Evolutionary conservation across 1,284 basidiomycete genomes (phyloP).

Genomic region (Pseudozyma tsukubaensis): DNA sequence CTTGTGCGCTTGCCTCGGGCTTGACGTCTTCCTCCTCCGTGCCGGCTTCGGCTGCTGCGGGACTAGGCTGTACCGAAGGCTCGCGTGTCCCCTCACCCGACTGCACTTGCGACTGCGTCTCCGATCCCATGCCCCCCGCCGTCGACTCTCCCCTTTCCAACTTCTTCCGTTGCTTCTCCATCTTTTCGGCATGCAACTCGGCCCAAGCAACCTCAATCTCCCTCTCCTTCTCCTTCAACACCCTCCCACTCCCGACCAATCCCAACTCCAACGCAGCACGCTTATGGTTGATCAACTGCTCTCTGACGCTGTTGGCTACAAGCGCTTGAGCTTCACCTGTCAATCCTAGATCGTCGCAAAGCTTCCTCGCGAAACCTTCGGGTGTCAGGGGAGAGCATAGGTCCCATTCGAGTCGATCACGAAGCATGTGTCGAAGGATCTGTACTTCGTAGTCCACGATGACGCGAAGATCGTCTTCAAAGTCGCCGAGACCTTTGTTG

Average conservation of each 20-base stretch:
- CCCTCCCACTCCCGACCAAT: conserved; percentile 74
- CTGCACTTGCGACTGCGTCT: conserved; percentile 11
- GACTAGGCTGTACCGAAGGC: conserved; percentile 28
- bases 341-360: conserved; percentile 88
- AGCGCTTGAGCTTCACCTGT: conserved; percentile 87
- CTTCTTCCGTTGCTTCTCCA: conserved; percentile 37
- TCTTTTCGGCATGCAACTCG: conserved; percentile 70
- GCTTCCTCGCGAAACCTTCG: conserved; percentile 81
- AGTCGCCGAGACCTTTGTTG: conserved; percentile 43
- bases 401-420: conserved; percentile 98
- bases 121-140: background rate
- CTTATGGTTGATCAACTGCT: conserved; percentile 91
- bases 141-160: conserved; percentile 20
- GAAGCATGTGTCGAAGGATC: conserved; percentile 87
- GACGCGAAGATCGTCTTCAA: conserved; percentile 64
- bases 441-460: conserved; percentile 85
- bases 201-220: conserved; percentile 49
- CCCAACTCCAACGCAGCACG: conserved; percentile 93
- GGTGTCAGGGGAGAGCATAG: conserved; percentile 90
- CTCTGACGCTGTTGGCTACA: conserved; percentile 90
- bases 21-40: conserved; percentile 6
- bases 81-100: conserved; percentile 32
- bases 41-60: conserved; percentile 2
- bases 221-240: conserved; percentile 51
- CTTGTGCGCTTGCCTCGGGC: background rate